A percentile compares a stretch with the other conserved stretches of the same genome.
Evolutionary conservation across 495 filamentous ascomycete species (phyloP).

Genomic region (Penicillium silybi): DNA sequence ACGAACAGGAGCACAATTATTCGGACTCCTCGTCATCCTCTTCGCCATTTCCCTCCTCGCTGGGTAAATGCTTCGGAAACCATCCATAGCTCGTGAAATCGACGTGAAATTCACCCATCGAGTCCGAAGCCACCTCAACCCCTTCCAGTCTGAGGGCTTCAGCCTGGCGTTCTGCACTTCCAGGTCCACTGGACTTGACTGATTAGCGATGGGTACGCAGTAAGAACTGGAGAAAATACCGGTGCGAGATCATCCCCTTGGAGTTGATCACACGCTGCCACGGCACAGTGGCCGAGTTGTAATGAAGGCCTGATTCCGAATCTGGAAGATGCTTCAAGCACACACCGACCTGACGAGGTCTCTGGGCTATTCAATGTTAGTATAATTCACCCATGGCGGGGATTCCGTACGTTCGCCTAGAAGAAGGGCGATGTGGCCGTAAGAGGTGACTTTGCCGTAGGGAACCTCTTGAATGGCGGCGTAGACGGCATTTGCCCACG

Average conservation of each 20-base stretch:
- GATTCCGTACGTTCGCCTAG: slow-evolving; percentile 63
- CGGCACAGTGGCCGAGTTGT: slow-evolving; percentile 74
- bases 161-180: slow-evolving; percentile 67
- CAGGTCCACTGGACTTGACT: slow-evolving; percentile 53
- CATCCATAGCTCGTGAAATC: slow-evolving; percentile 67
- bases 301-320: slow-evolving; percentile 39
- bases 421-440: slow-evolving; percentile 81
- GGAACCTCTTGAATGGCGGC: slow-evolving; percentile 80
- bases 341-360: slow-evolving; percentile 79
- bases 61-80: slow-evolving; percentile 58
- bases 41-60: slow-evolving; percentile 23
- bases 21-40: not conserved
- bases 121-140: slow-evolving; percentile 58
- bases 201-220: not conserved
- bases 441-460: slow-evolving; percentile 74
- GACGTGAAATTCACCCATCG: slow-evolving; percentile 67
- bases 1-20: not conserved
- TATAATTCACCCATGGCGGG: not conserved
- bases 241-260: slow-evolving; percentile 78
- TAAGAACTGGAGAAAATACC: slow-evolving; percentile 45
- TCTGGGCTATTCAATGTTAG: slow-evolving; percentile 46
- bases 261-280: slow-evolving; percentile 93
- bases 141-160: slow-evolving; percentile 63
- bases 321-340: slow-evolving; percentile 79
- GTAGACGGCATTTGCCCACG: slow-evolving; percentile 83